phyloP scores from a whole-genome alignment of 306 rosid genomes.

The Begonia fuchsioides region DNA sequence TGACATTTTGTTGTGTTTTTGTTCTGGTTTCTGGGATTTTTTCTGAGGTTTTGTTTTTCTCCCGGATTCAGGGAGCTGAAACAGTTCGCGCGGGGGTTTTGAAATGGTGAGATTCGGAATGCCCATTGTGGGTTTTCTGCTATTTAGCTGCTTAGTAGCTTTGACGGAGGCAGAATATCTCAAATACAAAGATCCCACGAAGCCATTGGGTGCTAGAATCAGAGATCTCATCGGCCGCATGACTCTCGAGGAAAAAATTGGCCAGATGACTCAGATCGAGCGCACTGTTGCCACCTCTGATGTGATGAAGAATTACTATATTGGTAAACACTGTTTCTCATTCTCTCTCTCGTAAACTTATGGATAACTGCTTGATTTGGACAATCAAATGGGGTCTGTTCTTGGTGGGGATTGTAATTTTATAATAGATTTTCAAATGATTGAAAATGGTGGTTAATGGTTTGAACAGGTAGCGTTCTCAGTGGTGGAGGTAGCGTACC shows the following conservation, averaged over 20 bases:
- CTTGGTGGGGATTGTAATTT: neutral
- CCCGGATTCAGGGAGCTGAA: too few species aligned
- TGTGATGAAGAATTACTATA: constrained; percentile 47
- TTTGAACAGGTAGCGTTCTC: constrained; percentile 75
- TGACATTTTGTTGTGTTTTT: too few species aligned
- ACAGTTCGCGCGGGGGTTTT: too few species aligned
- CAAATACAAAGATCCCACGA: constrained; percentile 70
- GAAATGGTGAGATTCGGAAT: constrained; percentile 33
- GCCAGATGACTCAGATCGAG: constrained; percentile 89
- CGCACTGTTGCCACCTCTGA: constrained; percentile 53
- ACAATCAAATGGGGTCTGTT: too few species aligned
- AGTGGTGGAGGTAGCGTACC: constrained; percentile 99
- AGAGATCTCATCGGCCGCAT: constrained; percentile 47
- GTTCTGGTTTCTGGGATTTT: too few species aligned
- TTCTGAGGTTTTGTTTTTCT: too few species aligned
- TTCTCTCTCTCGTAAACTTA: neutral
- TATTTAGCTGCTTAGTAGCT: constrained; percentile 34
- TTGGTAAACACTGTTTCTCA: constrained; percentile 27
- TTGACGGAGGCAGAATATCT: constrained; percentile 30
- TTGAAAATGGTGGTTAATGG: neutral
- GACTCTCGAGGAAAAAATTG: constrained; percentile 74
- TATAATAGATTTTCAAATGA: too few species aligned
- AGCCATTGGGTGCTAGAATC: constrained; percentile 46
- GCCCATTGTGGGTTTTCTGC: constrained; percentile 34
- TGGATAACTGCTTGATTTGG: too few species aligned